Evolutionary conservation across 306 rosid genomes (phyloP).

Genomic region (Gleditsia sinensis): DNA sequence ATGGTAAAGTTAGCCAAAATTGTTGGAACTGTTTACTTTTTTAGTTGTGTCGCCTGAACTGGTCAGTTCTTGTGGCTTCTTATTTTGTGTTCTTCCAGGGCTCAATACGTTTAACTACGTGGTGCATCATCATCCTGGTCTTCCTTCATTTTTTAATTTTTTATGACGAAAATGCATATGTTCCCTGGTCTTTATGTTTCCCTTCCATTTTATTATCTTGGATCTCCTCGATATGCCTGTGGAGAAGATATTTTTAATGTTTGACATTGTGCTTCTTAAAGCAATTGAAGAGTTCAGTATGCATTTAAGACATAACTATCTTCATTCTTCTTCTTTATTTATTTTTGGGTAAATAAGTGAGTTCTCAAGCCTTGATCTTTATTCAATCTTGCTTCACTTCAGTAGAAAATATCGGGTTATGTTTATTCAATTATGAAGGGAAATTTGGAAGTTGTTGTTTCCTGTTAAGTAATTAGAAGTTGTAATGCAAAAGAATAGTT

Average conservation of each 20-base stretch:
- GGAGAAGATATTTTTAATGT: neutral
- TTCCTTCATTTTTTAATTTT: neutral
- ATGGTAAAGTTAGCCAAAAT: constrained; percentile 3
- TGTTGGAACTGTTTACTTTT: neutral
- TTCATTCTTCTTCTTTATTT: neutral
- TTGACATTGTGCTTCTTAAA: neutral
- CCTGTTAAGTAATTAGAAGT: neutral
- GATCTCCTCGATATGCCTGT: neutral
- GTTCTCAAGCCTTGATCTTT: neutral
- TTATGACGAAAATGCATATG: constrained; percentile 5
- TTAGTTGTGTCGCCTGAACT: neutral
- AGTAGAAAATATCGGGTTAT: neutral
- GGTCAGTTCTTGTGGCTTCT: constrained; percentile 18
- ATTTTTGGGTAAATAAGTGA: neutral
- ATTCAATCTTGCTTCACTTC: neutral
- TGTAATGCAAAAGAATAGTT: neutral
- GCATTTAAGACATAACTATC: constrained; percentile 2
- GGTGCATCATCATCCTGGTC: neutral
- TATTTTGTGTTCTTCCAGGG: constrained; percentile 11
- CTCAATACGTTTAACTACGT: constrained; percentile 5
- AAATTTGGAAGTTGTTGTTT: neutral
- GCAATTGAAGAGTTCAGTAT: neutral
- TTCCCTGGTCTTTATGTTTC: constrained; percentile 15
- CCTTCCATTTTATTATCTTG: neutral
- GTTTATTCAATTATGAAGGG: neutral